Base-by-base conservation (phyloP, 164 flowering plant genomes). In the Cinnamomum micranthum region DNA sequence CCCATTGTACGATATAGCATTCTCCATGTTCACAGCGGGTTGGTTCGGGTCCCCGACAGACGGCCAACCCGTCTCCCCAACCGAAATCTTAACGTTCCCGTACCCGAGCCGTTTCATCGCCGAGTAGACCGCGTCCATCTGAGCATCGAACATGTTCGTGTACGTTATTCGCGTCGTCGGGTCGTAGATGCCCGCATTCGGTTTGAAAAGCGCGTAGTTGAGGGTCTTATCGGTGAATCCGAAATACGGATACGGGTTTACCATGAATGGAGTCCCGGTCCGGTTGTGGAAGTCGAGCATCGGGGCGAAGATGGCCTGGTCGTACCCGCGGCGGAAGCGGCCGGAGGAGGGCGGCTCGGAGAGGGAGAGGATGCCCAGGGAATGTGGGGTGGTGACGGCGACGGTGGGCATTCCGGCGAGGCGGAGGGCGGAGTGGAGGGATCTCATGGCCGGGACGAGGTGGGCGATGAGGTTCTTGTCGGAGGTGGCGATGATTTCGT, bases 41-140 rank as follows among this genome's bases (percentile, higher is more conserved):
- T 89, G 88, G 64, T 71, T 73, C 55, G 89, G 75, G 72, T 89
- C 95, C 6, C 90, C 96, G 28, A 76, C 73, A 2, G 97, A 91
- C 6, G 99, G 91, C 99, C 99, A 95, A 12, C 99, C 98, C 2
- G 98, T 93, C 78, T 95, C 99, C 2, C 83, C 99, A 50, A 87
- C 88, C 51, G 84, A 89, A 62, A 95, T 84, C n/a, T 87, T 92
- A 70, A 95, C 97, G 70, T 91, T 95, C 0, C 80, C 89, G 71
- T 85, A 93, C 12, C 97, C 97, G 35, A 94, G 25, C 50, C 51
- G 78, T 80, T 81, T 84, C 98, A 93, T 92, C 68, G 87, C 81
- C 62, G 83, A 73, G 58, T 81, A 73, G 11, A 89, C 85, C 0
- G 97, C 91, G 75, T 96, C 99, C 79, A 96, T 35, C 74, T 80